Evolutionary conservation across 2,329 filamentous ascomycete species (phyloP).

Genomic region (Exophiala sp.): DNA sequence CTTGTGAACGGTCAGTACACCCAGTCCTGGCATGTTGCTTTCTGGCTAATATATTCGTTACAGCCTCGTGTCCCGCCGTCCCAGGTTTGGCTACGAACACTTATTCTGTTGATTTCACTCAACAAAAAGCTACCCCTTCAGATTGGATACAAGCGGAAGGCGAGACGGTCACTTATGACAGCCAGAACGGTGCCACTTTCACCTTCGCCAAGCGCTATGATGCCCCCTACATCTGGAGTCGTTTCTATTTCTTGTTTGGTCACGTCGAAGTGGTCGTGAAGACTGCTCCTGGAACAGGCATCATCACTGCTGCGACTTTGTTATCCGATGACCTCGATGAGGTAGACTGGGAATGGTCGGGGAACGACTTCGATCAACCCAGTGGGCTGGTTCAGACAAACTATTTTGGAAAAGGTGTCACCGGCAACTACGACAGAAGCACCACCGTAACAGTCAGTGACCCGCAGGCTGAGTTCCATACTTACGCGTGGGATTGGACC

Average conservation of each 20-base stretch:
- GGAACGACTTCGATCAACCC: constrained; percentile 67
- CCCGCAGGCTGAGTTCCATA: constrained; percentile 76
- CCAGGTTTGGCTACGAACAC: constrained; percentile 72
- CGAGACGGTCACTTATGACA: constrained; percentile 68
- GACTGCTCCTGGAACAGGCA: constrained; percentile 64
- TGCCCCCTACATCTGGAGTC: constrained; percentile 45
- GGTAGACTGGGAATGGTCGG: constrained; percentile 95
- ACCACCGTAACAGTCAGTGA: constrained; percentile 68
- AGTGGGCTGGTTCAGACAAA: constrained; percentile 75
- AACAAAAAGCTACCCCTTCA: constrained; percentile 57
- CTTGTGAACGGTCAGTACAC: constrained; percentile 15
- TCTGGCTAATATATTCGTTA: constrained; percentile 3
- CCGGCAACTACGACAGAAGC: constrained; percentile 73
- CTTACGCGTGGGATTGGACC: constrained; percentile 90
- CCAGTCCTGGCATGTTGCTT: background rate
- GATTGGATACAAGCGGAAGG: constrained; percentile 68
- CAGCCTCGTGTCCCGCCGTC: constrained; percentile 61
- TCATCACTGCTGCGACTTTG: constrained; percentile 93
- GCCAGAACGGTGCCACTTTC: constrained; percentile 50
- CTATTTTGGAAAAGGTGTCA: constrained; percentile 93
- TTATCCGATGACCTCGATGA: constrained; percentile 95
- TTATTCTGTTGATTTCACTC: constrained; percentile 76
- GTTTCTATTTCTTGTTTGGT: constrained; percentile 55
- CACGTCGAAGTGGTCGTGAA: constrained; percentile 47
- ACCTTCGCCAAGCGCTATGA: constrained; percentile 47